Evolutionary conservation across 1,284 basidiomycete species (phyloP).

Genomic region (Trichosporon sp.): DNA sequence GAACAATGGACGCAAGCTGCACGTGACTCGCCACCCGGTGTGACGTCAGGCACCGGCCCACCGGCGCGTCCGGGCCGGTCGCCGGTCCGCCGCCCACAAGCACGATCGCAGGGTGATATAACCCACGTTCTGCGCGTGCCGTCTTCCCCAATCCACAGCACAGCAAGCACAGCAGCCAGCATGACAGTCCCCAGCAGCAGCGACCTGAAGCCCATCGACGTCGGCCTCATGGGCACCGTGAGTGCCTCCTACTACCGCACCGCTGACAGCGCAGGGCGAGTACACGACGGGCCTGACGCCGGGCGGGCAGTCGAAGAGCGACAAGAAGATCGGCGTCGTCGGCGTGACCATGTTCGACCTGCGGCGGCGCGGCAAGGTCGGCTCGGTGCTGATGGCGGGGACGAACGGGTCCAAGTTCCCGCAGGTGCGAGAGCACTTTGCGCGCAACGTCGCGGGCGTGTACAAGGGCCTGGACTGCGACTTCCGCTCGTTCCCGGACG

Average conservation of each 20-base stretch:
- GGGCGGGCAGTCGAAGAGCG: conserved; percentile 82
- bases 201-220: conserved; percentile 36
- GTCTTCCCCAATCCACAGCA: background rate
- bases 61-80: background rate
- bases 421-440: conserved; percentile 72
- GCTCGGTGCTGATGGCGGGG: conserved; percentile 48
- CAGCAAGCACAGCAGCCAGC: background rate
- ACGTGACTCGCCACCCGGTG: background rate
- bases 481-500: conserved; percentile 74
- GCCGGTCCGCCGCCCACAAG: background rate
- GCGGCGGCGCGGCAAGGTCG: conserved; percentile 73
- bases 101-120: background rate
- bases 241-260: conserved; percentile 15
- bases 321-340: conserved; percentile 87
- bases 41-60: background rate
- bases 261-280: conserved; percentile 48
- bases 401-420: conserved; percentile 59
- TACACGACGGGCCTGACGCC: conserved; percentile 93
- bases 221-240: conserved; percentile 48
- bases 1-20: background rate
- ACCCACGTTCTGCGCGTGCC: background rate
- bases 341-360: conserved; percentile 86
- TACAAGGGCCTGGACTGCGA: conserved; percentile 74
- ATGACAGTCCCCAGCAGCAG: conserved; percentile 18
- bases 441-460: conserved; percentile 72